Conservation (phyloP, 2,329 filamentous ascomycete species). For the Claviceps lovelessii region DNA sequence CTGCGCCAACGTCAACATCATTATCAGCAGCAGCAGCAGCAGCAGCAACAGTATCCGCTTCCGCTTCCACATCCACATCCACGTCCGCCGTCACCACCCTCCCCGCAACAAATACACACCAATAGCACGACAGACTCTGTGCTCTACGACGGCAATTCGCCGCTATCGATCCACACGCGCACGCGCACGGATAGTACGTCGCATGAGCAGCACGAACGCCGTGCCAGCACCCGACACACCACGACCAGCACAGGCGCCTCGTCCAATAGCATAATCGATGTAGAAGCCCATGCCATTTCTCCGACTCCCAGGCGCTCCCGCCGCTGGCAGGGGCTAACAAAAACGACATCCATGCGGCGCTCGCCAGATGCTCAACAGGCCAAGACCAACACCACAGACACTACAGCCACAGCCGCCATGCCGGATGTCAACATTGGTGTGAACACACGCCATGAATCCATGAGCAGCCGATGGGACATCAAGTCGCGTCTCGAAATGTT, state of each 20-base stretch:
- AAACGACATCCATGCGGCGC: neutral
- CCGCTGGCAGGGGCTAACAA: slow-evolving; percentile 12
- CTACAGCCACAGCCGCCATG: neutral
- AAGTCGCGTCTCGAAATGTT: slow-evolving; percentile 45
- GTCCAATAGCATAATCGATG: slow-evolving; percentile 10
- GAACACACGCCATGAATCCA: slow-evolving; percentile 9
- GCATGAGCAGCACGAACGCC: slow-evolving; percentile 7
- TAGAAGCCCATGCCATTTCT: slow-evolving; percentile 17
- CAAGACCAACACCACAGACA: neutral
- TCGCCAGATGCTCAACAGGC: neutral
- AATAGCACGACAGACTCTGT: slow-evolving; percentile 13
- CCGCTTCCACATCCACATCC: neutral
- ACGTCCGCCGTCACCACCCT: neutral
- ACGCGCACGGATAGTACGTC: slow-evolving; percentile 14
- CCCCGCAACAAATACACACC: neutral
- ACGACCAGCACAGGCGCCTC: slow-evolving; percentile 10
- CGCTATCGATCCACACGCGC: slow-evolving; percentile 12
- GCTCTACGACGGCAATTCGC: slow-evolving; percentile 21
- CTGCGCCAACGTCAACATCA: slow-evolving; percentile 4
- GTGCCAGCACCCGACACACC: slow-evolving; percentile 4
- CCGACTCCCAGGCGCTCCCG: slow-evolving; percentile 11
- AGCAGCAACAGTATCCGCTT: neutral
- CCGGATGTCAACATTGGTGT: neutral
- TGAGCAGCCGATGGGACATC: slow-evolving; percentile 37
- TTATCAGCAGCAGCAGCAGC: slow-evolving; percentile 6